phyloP scores from a whole-genome alignment of 352 stramenopile species.

The Globisporangium abappressorium region DNA sequence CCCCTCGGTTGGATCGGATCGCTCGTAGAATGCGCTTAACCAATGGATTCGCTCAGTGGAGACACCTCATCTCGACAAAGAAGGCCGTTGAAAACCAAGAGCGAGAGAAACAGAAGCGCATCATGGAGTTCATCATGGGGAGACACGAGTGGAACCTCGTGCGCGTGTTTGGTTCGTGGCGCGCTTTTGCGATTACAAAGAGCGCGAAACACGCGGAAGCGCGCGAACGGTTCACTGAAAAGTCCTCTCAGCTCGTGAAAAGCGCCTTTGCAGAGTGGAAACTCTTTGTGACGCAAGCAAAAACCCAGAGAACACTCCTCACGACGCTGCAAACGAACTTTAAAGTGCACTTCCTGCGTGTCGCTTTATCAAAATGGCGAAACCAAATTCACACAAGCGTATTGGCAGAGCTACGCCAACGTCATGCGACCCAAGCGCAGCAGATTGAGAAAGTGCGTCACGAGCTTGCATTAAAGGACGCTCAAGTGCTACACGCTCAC shows the following conservation, averaged over 20 bases:
- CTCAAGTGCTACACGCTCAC: slow-evolving; percentile 7
- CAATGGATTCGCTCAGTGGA: slow-evolving; percentile 14
- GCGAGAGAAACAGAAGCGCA: slow-evolving; percentile 27
- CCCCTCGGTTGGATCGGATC: slow-evolving; percentile 8
- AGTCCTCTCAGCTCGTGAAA: background rate
- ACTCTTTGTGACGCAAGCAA: background rate
- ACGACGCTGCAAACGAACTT: background rate
- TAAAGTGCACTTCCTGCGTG: slow-evolving; percentile 18
- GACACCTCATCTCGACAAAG: slow-evolving; percentile 9
- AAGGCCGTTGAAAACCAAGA: slow-evolving; percentile 13
- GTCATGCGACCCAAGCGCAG: background rate
- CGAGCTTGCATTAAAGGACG: background rate
- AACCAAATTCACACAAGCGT: background rate
- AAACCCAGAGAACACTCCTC: background rate
- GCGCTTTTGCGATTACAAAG: slow-evolving; percentile 12
- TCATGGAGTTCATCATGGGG: slow-evolving; percentile 35
- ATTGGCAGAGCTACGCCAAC: background rate
- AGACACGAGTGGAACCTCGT: slow-evolving; percentile 25
- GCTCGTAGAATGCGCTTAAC: background rate
- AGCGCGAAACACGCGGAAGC: slow-evolving; percentile 8
- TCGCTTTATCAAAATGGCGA: slow-evolving; percentile 25
- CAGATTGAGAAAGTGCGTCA: background rate
- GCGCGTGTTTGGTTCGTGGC: slow-evolving; percentile 33
- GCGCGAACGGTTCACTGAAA: background rate
- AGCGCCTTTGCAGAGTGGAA: background rate